Base-by-base conservation (phyloP, 345 rosid species). In the Syzygium jambos region DNA sequence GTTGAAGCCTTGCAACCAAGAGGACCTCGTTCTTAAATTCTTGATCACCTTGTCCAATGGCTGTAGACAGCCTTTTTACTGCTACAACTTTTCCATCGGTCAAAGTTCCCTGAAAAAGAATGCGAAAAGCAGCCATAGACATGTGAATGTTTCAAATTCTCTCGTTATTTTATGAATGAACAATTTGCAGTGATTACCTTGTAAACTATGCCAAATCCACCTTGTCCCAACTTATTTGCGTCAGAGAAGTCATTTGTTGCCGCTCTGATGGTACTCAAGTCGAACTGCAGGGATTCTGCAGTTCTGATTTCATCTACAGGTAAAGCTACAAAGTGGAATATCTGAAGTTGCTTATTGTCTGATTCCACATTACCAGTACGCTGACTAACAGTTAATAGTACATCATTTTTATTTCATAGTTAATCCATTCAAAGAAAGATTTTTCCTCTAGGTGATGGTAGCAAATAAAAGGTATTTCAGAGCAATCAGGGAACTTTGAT, bases 191-290 rank as follows among this genome's bases (percentile, higher is more conserved):
- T 8, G 5, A 30, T 30, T 68, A 68, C 78, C 78, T 68, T 68
- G 43, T 68, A 68, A 68, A 68, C 78, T 77, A 3, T 4, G 27
- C 84, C 90, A 85, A 65, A 89, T 85, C 23, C 88, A 85, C 88
- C 90, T 89, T 84, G 86, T 27, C 88, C 86, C 22, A 89, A 51
- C 84, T 89, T 89, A 63, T 89, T 86, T 10, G 16, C 61, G 7
- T 80, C 83, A 5, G 92, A 89, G 84, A 91, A 91, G 19, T 87
- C 77, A 9, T 86, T 17, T 27, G 93, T 90, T 41, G 93, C 93
- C 19, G 22, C 65, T 86, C 52, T 77, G 46, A 91, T 86, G 14
- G 87, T 87, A 4, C 34, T 56, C 10, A 90, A 85, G 88, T 89
- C 87, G 16, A 17, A 86, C 78, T 65, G 78, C 43, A 65, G 6